Base-by-base conservation (phyloP, 345 rosid genomes). In the Eucalyptus virginea region DNA sequence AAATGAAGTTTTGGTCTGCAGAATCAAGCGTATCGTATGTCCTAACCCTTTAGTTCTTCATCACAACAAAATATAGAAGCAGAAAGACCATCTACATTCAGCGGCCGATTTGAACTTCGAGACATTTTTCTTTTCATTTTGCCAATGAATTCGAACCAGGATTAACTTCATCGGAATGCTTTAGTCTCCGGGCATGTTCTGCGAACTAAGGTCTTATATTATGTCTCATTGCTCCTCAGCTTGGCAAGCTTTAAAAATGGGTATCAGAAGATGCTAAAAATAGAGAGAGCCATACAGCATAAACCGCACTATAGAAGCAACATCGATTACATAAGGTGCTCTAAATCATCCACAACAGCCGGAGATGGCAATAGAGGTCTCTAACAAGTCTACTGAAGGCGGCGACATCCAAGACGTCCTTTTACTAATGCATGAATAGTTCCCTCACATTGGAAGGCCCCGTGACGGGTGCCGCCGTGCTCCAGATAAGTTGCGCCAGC, bases 401-500 rank as follows among this genome's bases (percentile, higher is more conserved):
- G 0, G 28, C 2, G 9, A 77, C 47, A 21, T 77, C 5, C 5
- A 14, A 77, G 30, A 77, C 85, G 15, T 77, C 85, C 83, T 77
- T 21, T 6, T 40, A 77, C 85, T 83, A 88, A 8, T 16, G 87
- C 17, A 21, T 15, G 26, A 89, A 89, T 19, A 89, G 48, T 42
- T 86, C 52, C 34, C 72, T 87, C 85, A 81, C 51, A 30, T 45
- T 90, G 45, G 34, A 87, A 87, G 90, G 92, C 37, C 45, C 54
- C 12, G 87, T 88, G 28, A 62, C 3, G 3, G 42, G 67, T 2
- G 77, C 72, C 1, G 37, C 87, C 2, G 89, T 90, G 12, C 47
- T 80, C 92, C 92, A 90, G 2, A 88, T 72, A 28, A 90, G 89
- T 16, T 88, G 69, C 2, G 92, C 92, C 42, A 90, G 19, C 86